Conservation (phyloP, 164 flowering plant genomes). For the Cinnamomum micranthum region DNA sequence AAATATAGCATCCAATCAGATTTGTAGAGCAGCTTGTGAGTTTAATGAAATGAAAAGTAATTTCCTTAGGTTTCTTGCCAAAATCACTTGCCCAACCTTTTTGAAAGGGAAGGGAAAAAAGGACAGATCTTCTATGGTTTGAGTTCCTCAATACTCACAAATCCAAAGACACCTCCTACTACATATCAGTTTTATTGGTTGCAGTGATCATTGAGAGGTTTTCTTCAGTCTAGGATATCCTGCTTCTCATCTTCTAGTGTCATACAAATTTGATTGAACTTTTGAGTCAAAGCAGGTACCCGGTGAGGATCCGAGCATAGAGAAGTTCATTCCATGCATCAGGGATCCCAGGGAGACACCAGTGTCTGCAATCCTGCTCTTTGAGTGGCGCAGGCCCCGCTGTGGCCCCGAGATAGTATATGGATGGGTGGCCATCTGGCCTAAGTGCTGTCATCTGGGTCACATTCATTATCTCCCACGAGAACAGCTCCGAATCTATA, state of each 20-base stretch:
- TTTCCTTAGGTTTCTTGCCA: background rate
- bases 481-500: conserved; percentile 15
- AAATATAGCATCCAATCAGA: no score
- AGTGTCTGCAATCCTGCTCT: conserved; percentile 96
- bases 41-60: no score
- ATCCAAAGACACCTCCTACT: background rate
- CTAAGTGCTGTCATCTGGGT: conserved; percentile 63
- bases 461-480: conserved; percentile 46
- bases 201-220: background rate
- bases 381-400: conserved; percentile 50
- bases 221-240: background rate
- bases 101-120: no score
- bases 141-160: background rate
- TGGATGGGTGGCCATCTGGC: conserved; percentile 86
- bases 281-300: conserved; percentile 12
- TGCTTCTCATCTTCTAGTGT: background rate
- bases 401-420: conserved; percentile 55
- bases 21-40: no score
- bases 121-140: background rate
- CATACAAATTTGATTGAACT: conserved; percentile 17
- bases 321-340: conserved; percentile 89
- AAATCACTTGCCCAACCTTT: background rate
- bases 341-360: conserved; percentile 98
- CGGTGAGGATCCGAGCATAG: conserved; percentile 55
- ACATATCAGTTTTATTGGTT: background rate